A percentile compares a stretch with the other conserved stretches of the same genome.
Conservation (phyloP, 257 asterid genomes). For the Nicotiana benthamiana region DNA sequence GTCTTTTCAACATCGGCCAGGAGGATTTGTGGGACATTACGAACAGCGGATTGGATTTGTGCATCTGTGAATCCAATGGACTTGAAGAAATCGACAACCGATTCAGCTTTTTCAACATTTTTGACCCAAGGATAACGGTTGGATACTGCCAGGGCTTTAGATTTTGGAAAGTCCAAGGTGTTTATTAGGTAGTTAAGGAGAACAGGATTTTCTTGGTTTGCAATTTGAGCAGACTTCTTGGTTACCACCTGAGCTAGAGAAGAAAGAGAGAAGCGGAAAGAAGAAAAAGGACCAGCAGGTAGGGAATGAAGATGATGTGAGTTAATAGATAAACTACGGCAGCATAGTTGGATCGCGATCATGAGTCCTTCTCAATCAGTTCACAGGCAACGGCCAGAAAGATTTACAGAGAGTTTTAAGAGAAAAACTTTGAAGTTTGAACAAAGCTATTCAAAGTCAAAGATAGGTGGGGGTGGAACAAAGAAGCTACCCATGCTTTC, state of each 20-base stretch:
- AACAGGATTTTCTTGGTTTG: not conserved
- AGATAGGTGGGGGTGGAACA: not conserved
- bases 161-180: slow-evolving; percentile 5
- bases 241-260: not conserved
- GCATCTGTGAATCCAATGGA: slow-evolving; percentile 17
- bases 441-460: not conserved
- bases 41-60: slow-evolving; percentile 13
- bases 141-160: slow-evolving; percentile 8
- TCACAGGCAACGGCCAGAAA: not conserved
- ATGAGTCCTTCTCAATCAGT: slow-evolving; percentile 5
- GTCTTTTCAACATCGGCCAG: slow-evolving; percentile 17
- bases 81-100: slow-evolving; percentile 1
- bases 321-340: not conserved
- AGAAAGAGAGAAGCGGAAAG: not conserved
- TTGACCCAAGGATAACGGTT: not conserved
- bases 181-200: slow-evolving; percentile 14
- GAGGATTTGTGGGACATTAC: slow-evolving; percentile 9
- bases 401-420: not conserved
- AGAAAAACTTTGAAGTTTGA: not conserved
- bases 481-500: not conserved
- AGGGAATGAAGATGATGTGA: not conserved
- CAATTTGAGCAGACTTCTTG: not conserved
- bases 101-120: slow-evolving; percentile 9
- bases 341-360: not conserved
- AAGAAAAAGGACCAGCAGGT: not conserved